phyloP scores from a whole-genome alignment of 371 early-diverging fungal genomes.

The Actinomucor elegans region DNA sequence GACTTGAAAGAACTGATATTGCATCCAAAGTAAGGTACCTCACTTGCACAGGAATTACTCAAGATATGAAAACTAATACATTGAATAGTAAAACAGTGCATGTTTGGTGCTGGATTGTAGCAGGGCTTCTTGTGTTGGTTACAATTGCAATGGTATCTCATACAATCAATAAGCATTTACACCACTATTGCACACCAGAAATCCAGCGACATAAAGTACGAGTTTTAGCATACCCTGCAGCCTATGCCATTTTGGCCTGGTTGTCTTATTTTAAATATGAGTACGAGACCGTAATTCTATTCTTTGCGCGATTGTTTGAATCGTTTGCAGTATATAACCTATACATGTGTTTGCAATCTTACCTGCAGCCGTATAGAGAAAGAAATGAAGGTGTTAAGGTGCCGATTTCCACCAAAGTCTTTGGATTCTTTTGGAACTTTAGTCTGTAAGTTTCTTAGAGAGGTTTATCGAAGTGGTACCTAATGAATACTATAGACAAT shows the following conservation, averaged over 20 bases:
- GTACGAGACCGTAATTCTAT: conserved; percentile 48
- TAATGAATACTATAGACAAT: conserved; percentile 39
- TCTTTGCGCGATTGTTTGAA: conserved; percentile 49
- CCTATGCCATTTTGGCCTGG: conserved; percentile 50
- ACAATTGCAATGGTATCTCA: conserved; percentile 33
- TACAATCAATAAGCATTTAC: conserved; percentile 36
- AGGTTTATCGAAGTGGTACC: too few species aligned
- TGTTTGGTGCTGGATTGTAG: conserved; percentile 48
- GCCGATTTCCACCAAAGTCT: conserved; percentile 32
- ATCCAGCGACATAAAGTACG: conserved; percentile 52
- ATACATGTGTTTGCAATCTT: conserved; percentile 42
- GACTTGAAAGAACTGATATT: conserved; percentile 34
- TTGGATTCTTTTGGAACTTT: conserved; percentile 30
- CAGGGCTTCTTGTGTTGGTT: conserved; percentile 30
- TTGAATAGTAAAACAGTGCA: conserved; percentile 39
- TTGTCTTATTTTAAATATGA: conserved; percentile 47
- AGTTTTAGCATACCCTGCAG: conserved; percentile 47
- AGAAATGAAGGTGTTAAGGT: conserved; percentile 34
- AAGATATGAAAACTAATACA: too few species aligned
- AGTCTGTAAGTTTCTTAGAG: conserved; percentile 35
- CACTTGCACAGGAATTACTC: too few species aligned
- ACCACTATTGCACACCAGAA: conserved; percentile 41
- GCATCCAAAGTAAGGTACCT: conserved; percentile 36
- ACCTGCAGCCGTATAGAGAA: conserved; percentile 42
- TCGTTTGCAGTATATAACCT: conserved; percentile 52